Conservation (phyloP, 176 grass and related monocot species). For the Thalia dealbata region DNA sequence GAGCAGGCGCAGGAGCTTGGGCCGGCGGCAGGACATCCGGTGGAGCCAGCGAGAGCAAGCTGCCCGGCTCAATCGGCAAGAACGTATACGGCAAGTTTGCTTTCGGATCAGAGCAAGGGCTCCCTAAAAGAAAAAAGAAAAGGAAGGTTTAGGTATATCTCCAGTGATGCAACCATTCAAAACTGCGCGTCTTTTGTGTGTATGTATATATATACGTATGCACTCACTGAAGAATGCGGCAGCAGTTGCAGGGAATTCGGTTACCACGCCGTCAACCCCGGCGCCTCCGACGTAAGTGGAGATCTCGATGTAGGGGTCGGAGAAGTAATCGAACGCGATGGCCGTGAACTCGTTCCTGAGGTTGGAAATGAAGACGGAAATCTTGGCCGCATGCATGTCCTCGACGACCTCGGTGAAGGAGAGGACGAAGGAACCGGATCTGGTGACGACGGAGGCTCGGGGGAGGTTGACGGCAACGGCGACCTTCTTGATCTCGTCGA, state of each 20-base stretch:
- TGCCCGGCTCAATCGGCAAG: constrained; percentile 40
- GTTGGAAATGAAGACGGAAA: constrained; percentile 48
- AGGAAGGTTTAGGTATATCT: no score
- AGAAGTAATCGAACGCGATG: constrained; percentile 74
- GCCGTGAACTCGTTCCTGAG: constrained; percentile 79
- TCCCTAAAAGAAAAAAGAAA: background rate
- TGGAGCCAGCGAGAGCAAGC: constrained; percentile 30
- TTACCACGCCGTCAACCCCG: constrained; percentile 47
- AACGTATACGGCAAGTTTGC: constrained; percentile 57
- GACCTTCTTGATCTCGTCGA: constrained; percentile 50
- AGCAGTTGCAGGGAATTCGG: constrained; percentile 71
- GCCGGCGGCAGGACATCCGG: constrained; percentile 47
- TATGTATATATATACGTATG: background rate
- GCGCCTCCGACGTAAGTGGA: constrained; percentile 33
- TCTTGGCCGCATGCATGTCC: constrained; percentile 41
- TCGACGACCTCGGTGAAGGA: constrained; percentile 39
- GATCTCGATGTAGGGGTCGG: constrained; percentile 64
- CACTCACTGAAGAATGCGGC: constrained; percentile 74
- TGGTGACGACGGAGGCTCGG: constrained; percentile 31
- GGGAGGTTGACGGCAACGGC: constrained; percentile 39
- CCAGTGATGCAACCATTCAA: no score
- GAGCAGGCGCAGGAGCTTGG: constrained; percentile 47
- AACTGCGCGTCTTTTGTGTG: no score
- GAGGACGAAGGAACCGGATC: constrained; percentile 50
- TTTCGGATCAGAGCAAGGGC: background rate